phyloP scores from a whole-genome alignment of 208 protist species.

The Kentomonas sorsogonicus region DNA sequence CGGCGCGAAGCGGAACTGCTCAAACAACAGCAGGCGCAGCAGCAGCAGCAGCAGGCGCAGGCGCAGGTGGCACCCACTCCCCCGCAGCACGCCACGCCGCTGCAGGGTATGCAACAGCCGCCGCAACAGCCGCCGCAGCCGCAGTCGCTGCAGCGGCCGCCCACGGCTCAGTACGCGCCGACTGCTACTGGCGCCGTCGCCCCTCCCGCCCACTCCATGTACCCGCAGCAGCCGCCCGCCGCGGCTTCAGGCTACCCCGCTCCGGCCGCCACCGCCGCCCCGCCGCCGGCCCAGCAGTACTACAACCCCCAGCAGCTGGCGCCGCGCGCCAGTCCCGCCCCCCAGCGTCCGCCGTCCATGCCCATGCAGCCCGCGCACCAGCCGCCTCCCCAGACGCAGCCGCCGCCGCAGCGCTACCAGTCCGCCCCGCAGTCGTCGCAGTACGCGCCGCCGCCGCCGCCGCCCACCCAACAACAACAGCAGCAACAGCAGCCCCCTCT shows the following conservation, averaged over 20 bases:
- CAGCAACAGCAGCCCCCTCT: slow-evolving; percentile 15
- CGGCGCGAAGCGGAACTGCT: slow-evolving; percentile 17
- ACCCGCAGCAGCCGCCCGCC: too few species aligned
- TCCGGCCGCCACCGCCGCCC: not conserved
- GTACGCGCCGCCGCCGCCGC: not conserved
- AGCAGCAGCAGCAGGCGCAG: slow-evolving; percentile 37
- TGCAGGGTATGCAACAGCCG: not conserved
- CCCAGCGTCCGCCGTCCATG: too few species aligned
- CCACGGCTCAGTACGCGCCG: not conserved
- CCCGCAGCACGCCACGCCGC: not conserved
- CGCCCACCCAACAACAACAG: slow-evolving; percentile 1
- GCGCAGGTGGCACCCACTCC: slow-evolving; percentile 11
- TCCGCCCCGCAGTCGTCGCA: not conserved
- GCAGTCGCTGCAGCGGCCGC: not conserved
- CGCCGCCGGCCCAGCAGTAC: not conserved
- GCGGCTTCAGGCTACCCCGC: not conserved
- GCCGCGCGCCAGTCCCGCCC: not conserved
- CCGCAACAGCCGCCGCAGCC: not conserved
- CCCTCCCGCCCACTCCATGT: too few species aligned
- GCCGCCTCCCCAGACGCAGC: too few species aligned
- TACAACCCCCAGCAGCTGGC: not conserved
- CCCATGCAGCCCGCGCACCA: too few species aligned
- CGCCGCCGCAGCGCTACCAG: not conserved
- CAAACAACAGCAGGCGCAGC: slow-evolving; percentile 16
- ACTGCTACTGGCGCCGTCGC: too few species aligned